A percentile compares a stretch with the other conserved stretches of the same genome.
phyloP scores from a whole-genome alignment of 1,139 yeast genomes.

The Lodderomyces beijingensis region DNA sequence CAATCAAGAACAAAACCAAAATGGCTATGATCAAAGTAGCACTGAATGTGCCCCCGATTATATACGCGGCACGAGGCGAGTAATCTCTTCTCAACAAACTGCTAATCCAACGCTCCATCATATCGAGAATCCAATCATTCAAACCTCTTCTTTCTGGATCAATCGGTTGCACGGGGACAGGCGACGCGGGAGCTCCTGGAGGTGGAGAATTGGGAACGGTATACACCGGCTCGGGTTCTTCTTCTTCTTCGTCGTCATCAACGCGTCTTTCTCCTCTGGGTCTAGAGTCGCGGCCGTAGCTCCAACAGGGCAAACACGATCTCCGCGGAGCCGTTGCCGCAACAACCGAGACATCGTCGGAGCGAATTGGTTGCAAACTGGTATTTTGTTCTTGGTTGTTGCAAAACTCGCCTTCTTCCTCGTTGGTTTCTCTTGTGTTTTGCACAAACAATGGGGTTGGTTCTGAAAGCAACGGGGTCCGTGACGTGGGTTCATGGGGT shows the following conservation, averaged over 20 bases:
- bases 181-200: too few species aligned
- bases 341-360: neutral
- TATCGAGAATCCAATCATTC: neutral
- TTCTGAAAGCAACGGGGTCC: too few species aligned
- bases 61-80: conserved; percentile 8
- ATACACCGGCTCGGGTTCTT: too few species aligned
- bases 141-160: too few species aligned
- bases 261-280: too few species aligned
- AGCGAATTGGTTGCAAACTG: conserved; percentile 1
- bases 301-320: conserved; percentile 1
- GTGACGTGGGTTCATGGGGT: too few species aligned
- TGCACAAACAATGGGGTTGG: too few species aligned
- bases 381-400: neutral
- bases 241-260: too few species aligned
- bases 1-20: conserved; percentile 16
- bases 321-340: neutral
- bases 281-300: conserved; percentile 1
- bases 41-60: conserved; percentile 10
- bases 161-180: too few species aligned
- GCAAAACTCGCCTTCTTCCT: too few species aligned
- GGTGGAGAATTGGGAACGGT: neutral
- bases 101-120: conserved; percentile 10
- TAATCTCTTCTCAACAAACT: conserved; percentile 8
- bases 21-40: conserved; percentile 9
- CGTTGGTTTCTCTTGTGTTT: too few species aligned